phyloP scores from a whole-genome alignment of 306 rosid genomes.

The Dryas octopetala region DNA sequence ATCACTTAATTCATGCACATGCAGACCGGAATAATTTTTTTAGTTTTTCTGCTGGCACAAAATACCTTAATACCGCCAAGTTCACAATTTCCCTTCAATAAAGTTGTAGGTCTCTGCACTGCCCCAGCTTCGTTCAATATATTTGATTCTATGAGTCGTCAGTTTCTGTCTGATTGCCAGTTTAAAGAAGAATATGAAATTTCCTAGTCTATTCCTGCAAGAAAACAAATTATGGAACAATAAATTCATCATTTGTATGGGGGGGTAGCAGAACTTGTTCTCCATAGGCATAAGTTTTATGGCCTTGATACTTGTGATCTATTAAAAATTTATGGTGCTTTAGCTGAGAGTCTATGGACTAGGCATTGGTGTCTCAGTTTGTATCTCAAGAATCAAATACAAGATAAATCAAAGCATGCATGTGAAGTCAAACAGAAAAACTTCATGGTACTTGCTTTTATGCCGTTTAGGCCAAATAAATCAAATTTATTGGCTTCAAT shows the following conservation, averaged over 20 bases:
- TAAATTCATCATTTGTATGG: neutral
- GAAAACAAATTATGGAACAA: neutral
- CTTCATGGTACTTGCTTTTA: neutral
- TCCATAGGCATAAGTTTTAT: neutral
- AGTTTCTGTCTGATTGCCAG: constrained; percentile 39
- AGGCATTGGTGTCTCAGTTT: neutral
- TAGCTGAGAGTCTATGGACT: neutral
- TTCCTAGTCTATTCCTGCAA: constrained; percentile 44
- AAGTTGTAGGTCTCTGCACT: constrained; percentile 15
- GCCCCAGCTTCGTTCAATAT: constrained; percentile 35
- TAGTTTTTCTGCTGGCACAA: constrained; percentile 31
- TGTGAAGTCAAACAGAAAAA: neutral
- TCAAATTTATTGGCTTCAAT: neutral
- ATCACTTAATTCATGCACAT: constrained; percentile 30
- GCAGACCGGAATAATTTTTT: constrained; percentile 27
- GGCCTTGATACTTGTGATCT: neutral
- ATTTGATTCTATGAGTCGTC: constrained; percentile 37
- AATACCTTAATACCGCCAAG: constrained; percentile 30
- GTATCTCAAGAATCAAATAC: neutral
- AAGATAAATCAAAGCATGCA: neutral
- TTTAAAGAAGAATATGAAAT: constrained; percentile 34
- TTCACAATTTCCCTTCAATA: constrained; percentile 29
- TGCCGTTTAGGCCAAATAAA: neutral
- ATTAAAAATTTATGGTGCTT: neutral
- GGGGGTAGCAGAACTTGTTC: neutral